Conservation (phyloP, 106 monocot species). For the Ottelia alismoides region DNA sequence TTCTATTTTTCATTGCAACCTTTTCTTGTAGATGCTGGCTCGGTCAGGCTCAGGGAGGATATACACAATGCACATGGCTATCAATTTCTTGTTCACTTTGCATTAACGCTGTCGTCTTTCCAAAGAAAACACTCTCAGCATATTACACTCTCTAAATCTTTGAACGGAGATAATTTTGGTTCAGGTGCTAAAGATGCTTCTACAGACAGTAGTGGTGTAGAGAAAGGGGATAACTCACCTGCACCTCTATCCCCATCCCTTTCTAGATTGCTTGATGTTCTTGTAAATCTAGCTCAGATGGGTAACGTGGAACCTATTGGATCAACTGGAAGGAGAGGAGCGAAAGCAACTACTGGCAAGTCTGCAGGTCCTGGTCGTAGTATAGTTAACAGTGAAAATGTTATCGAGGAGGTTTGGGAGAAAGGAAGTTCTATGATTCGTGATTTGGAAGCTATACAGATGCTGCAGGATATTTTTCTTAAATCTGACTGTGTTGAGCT, state of each 20-base stretch:
- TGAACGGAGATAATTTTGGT: neutral
- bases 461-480: conserved; percentile 95
- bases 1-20: no score
- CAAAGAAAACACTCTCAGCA: neutral
- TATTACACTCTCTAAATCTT: neutral
- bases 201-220: conserved; percentile 26
- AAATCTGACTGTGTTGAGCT: conserved; percentile 75
- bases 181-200: neutral
- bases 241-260: conserved; percentile 54
- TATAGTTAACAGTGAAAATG: neutral
- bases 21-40: conserved; percentile 21
- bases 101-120: conserved; percentile 45
- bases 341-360: conserved; percentile 31
- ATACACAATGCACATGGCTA: conserved; percentile 96
- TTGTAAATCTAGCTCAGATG: conserved; percentile 82
- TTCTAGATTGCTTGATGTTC: conserved; percentile 80
- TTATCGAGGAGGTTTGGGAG: conserved; percentile 33
- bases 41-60: conserved; percentile 56
- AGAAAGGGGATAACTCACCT: conserved; percentile 21
- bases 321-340: conserved; percentile 17
- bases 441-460: conserved; percentile 93
- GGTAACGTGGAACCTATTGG: conserved; percentile 38
- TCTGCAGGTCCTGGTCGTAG: conserved; percentile 38
- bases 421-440: conserved; percentile 59
- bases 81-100: conserved; percentile 87